Percentiles rank a stretch among this genome's conserved stretches.
phyloP scores from a whole-genome alignment of 2,329 filamentous ascomycete genomes.

The Xylaria sp. region DNA sequence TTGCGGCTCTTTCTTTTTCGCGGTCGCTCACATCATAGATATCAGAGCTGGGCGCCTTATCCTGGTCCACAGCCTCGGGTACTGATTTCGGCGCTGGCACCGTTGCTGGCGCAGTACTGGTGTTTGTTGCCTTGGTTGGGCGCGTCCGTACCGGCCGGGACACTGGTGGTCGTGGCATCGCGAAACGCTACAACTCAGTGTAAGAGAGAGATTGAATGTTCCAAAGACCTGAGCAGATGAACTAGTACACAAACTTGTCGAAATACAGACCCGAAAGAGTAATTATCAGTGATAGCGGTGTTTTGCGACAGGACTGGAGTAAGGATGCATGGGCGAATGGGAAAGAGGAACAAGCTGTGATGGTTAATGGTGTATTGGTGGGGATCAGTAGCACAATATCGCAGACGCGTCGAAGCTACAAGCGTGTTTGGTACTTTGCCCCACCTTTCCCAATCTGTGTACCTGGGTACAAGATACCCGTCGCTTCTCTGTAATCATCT shows the following conservation, averaged over 20 bases:
- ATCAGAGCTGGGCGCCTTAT: constrained; percentile 33
- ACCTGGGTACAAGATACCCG: no score
- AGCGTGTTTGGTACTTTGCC: constrained; percentile 27
- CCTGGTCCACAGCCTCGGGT: constrained; percentile 10
- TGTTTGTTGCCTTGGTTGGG: constrained; percentile 32
- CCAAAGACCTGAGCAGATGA: background rate
- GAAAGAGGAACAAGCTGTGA: constrained; percentile 14
- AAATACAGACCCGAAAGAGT: background rate
- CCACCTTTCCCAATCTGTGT: background rate
- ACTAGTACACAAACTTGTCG: background rate
- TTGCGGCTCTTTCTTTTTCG: constrained; percentile 37
- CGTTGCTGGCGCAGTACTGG: constrained; percentile 7
- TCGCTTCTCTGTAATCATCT: no score
- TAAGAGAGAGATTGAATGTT: background rate
- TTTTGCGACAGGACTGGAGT: constrained; percentile 8
- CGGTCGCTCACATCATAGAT: constrained; percentile 43
- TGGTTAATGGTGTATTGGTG: no score
- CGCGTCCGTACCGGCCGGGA: constrained; percentile 38
- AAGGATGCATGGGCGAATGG: constrained; percentile 1
- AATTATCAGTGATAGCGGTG: background rate
- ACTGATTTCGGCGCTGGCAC: constrained; percentile 9
- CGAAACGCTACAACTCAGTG: background rate
- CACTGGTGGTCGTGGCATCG: constrained; percentile 41
- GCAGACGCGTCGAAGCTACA: constrained; percentile 33
- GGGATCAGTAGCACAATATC: constrained; percentile 1